A percentile compares a stretch with the other conserved stretches of the same genome.
Evolutionary conservation across 495 filamentous ascomycete genomes (phyloP).

Genomic region (Lepraria neglecta): DNA sequence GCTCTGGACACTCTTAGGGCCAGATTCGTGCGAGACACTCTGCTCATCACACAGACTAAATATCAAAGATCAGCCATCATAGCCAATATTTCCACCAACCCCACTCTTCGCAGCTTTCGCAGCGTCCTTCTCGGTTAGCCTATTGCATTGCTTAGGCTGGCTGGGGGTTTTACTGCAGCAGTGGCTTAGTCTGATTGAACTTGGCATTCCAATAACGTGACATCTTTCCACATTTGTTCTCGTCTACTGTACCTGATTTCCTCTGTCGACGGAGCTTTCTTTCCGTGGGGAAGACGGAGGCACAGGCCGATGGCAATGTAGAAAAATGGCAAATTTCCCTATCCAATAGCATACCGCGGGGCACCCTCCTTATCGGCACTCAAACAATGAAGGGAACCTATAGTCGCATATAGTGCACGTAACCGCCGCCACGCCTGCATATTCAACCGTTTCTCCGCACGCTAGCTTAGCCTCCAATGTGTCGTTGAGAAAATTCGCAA

Average conservation of each 20-base stretch:
- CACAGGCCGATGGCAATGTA: neutral
- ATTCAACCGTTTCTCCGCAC: constrained; percentile 4
- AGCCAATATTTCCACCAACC: no score
- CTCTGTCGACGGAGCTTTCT: neutral
- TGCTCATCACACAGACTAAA: no score
- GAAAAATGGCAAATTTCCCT: neutral
- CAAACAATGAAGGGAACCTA: neutral
- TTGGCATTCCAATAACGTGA: neutral
- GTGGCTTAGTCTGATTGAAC: no score
- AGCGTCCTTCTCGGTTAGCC: no score
- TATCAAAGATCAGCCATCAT: no score
- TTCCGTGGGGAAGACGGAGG: neutral
- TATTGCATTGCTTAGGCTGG: no score
- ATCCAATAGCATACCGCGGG: neutral
- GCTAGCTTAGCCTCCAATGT: neutral
- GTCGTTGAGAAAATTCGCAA: neutral
- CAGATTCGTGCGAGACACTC: neutral
- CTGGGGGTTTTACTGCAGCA: no score
- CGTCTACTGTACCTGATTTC: neutral
- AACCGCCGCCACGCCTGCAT: constrained; percentile 2
- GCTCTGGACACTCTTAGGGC: neutral
- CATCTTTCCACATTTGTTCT: neutral
- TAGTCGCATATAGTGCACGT: neutral
- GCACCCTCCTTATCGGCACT: neutral
- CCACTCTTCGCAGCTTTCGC: no score